Percentiles rank a stretch among this genome's conserved stretches.
Evolutionary conservation across 371 early-diverging fungal species (phyloP).

Genomic region (Mucor circinelloides): DNA sequence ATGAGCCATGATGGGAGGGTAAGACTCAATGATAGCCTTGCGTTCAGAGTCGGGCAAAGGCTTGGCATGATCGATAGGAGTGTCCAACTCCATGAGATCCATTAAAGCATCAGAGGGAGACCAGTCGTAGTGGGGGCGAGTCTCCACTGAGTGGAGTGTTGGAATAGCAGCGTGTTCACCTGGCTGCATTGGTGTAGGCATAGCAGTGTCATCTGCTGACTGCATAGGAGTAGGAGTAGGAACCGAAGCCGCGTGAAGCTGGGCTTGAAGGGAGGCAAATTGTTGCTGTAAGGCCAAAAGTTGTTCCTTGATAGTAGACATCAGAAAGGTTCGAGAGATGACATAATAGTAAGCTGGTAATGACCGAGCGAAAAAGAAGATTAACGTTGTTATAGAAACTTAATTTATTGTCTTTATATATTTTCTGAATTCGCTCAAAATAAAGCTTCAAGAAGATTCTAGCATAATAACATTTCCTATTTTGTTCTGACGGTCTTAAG

Average conservation of each 20-base stretch:
- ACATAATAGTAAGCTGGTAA: slow-evolving; percentile 7
- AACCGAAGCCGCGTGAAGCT: neutral
- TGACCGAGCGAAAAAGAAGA: slow-evolving; percentile 12
- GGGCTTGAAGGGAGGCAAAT: neutral
- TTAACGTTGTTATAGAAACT: neutral
- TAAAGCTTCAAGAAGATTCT: slow-evolving; percentile 8
- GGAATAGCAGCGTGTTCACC: slow-evolving; percentile 7
- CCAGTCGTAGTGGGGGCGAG: slow-evolving; percentile 16
- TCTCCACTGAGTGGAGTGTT: neutral
- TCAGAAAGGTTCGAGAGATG: neutral
- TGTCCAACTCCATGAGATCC: neutral
- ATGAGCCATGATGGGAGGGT: slow-evolving; percentile 13
- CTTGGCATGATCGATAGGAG: neutral
- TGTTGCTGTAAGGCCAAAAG: neutral
- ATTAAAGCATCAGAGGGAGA: slow-evolving; percentile 4
- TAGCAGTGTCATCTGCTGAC: neutral
- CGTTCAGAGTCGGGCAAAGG: slow-evolving; percentile 10
- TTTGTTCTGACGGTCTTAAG: too few relatives aligned
- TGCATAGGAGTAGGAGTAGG: too few relatives aligned
- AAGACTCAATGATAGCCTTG: slow-evolving; percentile 14
- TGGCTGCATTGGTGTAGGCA: neutral
- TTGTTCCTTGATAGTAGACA: slow-evolving; percentile 8
- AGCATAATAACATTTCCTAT: slow-evolving; percentile 7
- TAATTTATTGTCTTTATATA: neutral
- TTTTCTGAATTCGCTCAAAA: slow-evolving; percentile 7